phyloP scores from a whole-genome alignment of 2,329 filamentous ascomycete species.

The Albifimbria verrucaria region DNA sequence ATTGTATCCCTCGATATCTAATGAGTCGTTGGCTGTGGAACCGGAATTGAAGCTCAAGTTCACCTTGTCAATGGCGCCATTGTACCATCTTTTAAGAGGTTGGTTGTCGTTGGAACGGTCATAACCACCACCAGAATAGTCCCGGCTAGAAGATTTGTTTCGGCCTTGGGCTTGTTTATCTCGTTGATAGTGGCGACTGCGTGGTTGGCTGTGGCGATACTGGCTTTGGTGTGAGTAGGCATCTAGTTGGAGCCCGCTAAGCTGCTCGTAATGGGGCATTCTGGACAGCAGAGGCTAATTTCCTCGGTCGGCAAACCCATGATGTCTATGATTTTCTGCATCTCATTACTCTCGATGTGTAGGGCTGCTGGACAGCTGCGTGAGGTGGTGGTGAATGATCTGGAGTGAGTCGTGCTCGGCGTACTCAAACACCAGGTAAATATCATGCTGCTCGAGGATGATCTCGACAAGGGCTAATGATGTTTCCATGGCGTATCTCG shows the following conservation, averaged over 20 bases:
- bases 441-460: constrained; percentile 96
- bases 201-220: constrained; percentile 40
- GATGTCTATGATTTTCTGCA: constrained; percentile 98
- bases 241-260: constrained; percentile 54
- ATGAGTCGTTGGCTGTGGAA: not conserved
- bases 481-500: constrained; percentile 82
- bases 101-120: constrained; percentile 30
- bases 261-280: constrained; percentile 83
- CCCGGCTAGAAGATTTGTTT: constrained; percentile 21
- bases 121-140: constrained; percentile 35
- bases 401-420: constrained; percentile 96
- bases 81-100: constrained; percentile 77
- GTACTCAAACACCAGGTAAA: constrained; percentile 99
- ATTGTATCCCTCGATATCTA: too few species aligned
- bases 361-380: constrained; percentile 78
- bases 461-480: constrained; percentile 92
- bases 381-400: constrained; percentile 98
- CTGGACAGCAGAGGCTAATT: constrained; percentile 77
- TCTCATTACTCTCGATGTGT: constrained; percentile 96
- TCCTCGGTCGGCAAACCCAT: constrained; percentile 88
- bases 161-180: constrained; percentile 26
- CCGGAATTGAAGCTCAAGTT: constrained; percentile 30
- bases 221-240: constrained; percentile 42
- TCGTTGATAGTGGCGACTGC: constrained; percentile 41
- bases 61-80: constrained; percentile 62